These are phyloP conservation scores for Oryza brachyantha DNA, from an alignment of 176 grass and related monocot species.

Conservation along the genomic window DNA sequence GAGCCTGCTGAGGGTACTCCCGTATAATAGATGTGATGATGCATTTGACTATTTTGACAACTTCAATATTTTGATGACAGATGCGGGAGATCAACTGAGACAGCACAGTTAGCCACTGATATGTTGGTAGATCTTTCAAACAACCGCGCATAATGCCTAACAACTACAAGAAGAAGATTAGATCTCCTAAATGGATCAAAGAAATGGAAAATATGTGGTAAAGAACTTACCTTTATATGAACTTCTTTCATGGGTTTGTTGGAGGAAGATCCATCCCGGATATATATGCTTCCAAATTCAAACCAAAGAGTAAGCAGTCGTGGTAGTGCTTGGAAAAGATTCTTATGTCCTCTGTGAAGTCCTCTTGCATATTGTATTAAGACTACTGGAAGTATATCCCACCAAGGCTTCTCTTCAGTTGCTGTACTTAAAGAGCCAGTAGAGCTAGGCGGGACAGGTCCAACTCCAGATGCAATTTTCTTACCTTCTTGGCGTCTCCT, in stretches of 20 bases:
- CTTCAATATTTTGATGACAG: slow-evolving; percentile 76
- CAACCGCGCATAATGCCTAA: slow-evolving; percentile 71
- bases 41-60: slow-evolving; percentile 65
- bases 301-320: slow-evolving; percentile 94
- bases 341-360: slow-evolving; percentile 90
- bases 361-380: slow-evolving; percentile 74
- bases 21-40: slow-evolving; percentile 76
- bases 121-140: slow-evolving; percentile 84
- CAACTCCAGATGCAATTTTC: slow-evolving; percentile 46
- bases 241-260: slow-evolving; percentile 62
- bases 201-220: slow-evolving; percentile 4
- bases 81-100: slow-evolving; percentile 98
- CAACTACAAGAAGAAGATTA: slow-evolving; percentile 43
- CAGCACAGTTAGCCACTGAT: slow-evolving; percentile 95
- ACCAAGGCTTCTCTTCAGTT: slow-evolving; percentile 78
- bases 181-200: slow-evolving; percentile 13
- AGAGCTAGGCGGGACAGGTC: slow-evolving; percentile 36
- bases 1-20: slow-evolving; percentile 89
- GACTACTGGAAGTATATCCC: slow-evolving; percentile 58
- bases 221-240: slow-evolving; percentile 53
- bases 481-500: slow-evolving; percentile 91
- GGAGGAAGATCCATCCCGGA: slow-evolving; percentile 42
- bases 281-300: slow-evolving; percentile 89
- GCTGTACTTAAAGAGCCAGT: slow-evolving; percentile 43
- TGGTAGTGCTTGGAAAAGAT: slow-evolving; percentile 93